phyloP scores from a whole-genome alignment of 2,329 filamentous ascomycete species.

The Pestalotiopsis sp. region DNA sequence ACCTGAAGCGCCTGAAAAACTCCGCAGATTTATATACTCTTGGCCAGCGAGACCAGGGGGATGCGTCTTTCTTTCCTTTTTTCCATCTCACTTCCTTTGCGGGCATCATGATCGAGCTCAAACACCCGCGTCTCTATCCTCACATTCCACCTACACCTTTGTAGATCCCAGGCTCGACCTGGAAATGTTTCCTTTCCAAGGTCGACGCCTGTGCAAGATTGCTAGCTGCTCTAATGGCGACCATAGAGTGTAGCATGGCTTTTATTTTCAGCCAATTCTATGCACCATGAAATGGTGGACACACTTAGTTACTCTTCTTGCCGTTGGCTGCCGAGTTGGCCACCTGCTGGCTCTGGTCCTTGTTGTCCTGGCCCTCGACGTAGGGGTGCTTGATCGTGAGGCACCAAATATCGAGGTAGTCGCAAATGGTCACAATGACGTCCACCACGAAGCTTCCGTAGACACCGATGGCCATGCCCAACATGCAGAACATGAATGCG shows the following conservation, averaged over 20 bases:
- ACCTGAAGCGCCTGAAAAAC: neutral
- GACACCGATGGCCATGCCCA: constrained; percentile 84
- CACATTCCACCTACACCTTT: neutral
- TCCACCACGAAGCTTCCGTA: constrained; percentile 98
- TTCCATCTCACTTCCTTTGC: neutral
- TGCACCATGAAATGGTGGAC: neutral
- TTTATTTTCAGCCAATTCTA: neutral
- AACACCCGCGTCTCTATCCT: neutral
- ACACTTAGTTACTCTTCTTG: constrained; percentile 5
- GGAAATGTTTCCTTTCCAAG: neutral
- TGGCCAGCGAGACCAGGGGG: neutral
- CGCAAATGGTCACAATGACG: constrained; percentile 96
- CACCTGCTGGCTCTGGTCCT: constrained; percentile 27
- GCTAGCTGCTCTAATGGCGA: neutral
- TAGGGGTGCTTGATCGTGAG: constrained; percentile 90
- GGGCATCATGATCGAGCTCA: neutral
- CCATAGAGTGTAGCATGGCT: neutral
- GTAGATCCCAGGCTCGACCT: neutral
- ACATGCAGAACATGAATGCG: constrained; percentile 84
- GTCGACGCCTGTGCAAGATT: neutral
- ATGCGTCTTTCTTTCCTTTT: neutral
- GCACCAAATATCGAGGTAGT: constrained; percentile 98
- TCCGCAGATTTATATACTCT: neutral
- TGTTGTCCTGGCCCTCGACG: constrained; percentile 48
- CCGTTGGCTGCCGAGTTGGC: neutral